Conservation (phyloP, 2,329 filamentous ascomycete genomes). For the Furcasterigmium furcatum region DNA sequence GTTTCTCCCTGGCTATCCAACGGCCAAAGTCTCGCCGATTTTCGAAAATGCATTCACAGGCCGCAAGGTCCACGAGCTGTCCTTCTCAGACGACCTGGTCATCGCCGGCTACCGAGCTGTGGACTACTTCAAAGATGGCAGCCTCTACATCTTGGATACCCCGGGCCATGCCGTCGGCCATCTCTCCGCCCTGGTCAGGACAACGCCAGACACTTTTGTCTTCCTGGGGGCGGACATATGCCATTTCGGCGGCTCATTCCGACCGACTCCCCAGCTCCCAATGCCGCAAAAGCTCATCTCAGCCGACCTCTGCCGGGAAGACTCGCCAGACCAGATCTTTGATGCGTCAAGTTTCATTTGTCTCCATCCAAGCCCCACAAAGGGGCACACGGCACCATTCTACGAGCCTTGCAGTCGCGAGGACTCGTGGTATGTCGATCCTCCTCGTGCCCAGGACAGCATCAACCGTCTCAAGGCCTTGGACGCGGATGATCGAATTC, state of each 20-base stretch:
- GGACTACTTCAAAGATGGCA: conserved; percentile 8
- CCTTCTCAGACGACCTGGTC: background rate
- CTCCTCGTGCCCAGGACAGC: conserved; percentile 6
- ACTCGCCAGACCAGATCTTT: background rate
- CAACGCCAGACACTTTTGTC: conserved; percentile 1
- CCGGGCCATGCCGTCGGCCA: conserved; percentile 7
- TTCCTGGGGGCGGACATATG: conserved; percentile 5
- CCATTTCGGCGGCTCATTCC: conserved; percentile 33
- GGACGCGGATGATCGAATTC: conserved; percentile 9
- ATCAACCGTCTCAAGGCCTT: conserved; percentile 6
- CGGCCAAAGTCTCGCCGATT: conserved; percentile 5
- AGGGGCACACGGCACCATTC: background rate
- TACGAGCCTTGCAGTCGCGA: conserved; percentile 5
- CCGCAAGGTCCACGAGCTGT: conserved; percentile 4
- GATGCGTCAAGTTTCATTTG: background rate
- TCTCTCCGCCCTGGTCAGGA: conserved; percentile 4
- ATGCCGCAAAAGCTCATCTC: conserved; percentile 2
- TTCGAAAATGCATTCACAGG: conserved; percentile 8
- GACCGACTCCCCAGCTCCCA: conserved; percentile 27
- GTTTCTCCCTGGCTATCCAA: conserved; percentile 12
- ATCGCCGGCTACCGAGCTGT: conserved; percentile 1
- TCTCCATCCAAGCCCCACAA: background rate
- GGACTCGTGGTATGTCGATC: conserved; percentile 14
- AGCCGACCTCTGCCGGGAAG: background rate
- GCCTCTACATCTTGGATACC: conserved; percentile 7